Evolutionary conservation across 306 rosid species (phyloP), one percentile per base, ranked within the genome.

Genomic region (Castanospermum australe): DNA sequence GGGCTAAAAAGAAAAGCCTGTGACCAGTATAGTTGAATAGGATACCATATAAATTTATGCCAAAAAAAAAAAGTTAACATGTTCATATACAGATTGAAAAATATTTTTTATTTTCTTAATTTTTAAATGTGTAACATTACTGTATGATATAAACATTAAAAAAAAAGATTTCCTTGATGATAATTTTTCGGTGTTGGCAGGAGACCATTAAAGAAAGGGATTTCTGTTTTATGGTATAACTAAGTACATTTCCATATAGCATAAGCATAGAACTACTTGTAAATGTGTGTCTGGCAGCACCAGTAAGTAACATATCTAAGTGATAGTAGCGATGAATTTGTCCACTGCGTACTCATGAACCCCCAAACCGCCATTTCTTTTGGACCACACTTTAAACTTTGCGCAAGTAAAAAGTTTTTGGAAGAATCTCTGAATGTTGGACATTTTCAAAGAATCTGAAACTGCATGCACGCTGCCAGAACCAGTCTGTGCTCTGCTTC

Each of bases 341-440:
- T 67, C 73, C 3, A 13, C 41, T 64, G 11, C 71, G 33, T 10
- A 24, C 71, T 38, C 17, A 39, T 20, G 5, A 65, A 4, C 25
- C 24, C 30, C 21, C 61, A 8, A 20, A 7, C 2, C 0, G 32
- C 9, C 5, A 61, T 52, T 35, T 67, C 5, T 71, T 21, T 71
- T 52, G 77, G 75, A 85, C 60, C 82, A 78, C 63, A 36, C 7
- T 52, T 61, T 62, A 68, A 63, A 38, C 52, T 36, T 62, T 68
- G 60, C 5, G 50, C 52, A 67, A 73, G 45, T 32, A 2, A 8
- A 33, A 70, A 70, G 56, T 79, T 78, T 75, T 75, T 56, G 79
- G 83, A 71, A 79, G 79, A 86, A 74, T 63, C 82, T 82, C 82
- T 82, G 73, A 68, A 75, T 78, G 73, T 12, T 79, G 39, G 20